phyloP scores from a whole-genome alignment of 2,329 filamentous ascomycete species.

The Magnaporthiopsis rhizophila region DNA sequence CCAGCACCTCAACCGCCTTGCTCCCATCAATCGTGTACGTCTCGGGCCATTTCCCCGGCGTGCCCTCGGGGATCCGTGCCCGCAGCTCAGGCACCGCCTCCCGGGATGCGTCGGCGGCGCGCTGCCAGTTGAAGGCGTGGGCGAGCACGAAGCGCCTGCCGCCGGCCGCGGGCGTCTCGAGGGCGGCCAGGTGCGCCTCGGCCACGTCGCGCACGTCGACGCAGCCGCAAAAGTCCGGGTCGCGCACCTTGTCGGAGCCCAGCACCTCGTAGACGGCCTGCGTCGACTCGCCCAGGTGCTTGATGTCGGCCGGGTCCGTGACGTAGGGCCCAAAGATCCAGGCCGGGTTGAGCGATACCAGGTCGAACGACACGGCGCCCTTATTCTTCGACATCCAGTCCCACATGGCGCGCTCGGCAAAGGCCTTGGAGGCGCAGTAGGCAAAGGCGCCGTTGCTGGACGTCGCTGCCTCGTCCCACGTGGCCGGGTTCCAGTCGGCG shows the following conservation, averaged over 20 bases:
- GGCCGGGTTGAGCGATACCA: conserved; percentile 24
- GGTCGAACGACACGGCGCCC: conserved; percentile 32
- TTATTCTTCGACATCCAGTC: conserved; percentile 34
- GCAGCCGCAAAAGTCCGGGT: conserved; percentile 10
- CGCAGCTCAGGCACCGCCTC: conserved; percentile 12
- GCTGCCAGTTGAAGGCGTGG: conserved; percentile 16
- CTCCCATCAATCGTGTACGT: conserved; percentile 13
- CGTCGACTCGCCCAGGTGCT: conserved; percentile 5
- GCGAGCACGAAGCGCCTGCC: conserved; percentile 18
- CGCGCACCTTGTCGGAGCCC: conserved; percentile 6
- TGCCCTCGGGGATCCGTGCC: conserved; percentile 11
- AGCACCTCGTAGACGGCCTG: conserved; percentile 12
- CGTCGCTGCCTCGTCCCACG: conserved; percentile 30
- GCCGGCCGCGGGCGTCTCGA: conserved; percentile 14
- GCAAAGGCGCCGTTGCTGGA: conserved; percentile 26
- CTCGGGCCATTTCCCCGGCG: conserved; percentile 9
- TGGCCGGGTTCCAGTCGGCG: conserved; percentile 46
- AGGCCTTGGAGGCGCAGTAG: conserved; percentile 48
- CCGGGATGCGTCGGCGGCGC: conserved; percentile 13
- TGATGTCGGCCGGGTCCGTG: neutral
- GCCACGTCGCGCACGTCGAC: conserved; percentile 12
- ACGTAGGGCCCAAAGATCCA: conserved; percentile 13
- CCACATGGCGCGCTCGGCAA: conserved; percentile 47
- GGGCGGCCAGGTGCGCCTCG: conserved; percentile 2
- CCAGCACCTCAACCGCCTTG: conserved; percentile 13